phyloP scores from a whole-genome alignment of 768 basidiomycete species.

The Boletus reticulatus region DNA sequence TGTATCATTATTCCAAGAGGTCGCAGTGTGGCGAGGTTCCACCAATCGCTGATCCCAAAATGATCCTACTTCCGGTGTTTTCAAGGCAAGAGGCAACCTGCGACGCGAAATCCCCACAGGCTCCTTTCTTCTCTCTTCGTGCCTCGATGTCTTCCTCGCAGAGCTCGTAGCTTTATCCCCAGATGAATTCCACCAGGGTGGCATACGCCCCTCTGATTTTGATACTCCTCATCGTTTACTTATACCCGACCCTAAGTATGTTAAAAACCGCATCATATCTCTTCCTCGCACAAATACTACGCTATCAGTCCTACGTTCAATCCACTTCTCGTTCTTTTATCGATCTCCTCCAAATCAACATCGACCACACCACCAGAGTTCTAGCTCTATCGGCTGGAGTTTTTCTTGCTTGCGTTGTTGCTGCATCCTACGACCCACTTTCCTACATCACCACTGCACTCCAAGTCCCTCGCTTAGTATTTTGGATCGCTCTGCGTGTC shows the following conservation, averaged over 20 bases:
- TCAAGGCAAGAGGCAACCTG: slow-evolving; percentile 52
- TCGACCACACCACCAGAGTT: slow-evolving; percentile 35
- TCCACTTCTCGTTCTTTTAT: slow-evolving; percentile 19
- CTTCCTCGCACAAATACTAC: slow-evolving; percentile 50
- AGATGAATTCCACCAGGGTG: slow-evolving; percentile 31
- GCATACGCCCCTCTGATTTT: slow-evolving; percentile 48
- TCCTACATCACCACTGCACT: slow-evolving; percentile 44
- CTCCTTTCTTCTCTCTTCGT: slow-evolving; percentile 47
- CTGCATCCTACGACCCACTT: slow-evolving; percentile 38
- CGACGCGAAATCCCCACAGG: slow-evolving; percentile 44
- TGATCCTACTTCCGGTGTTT: slow-evolving; percentile 46
- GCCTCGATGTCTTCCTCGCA: slow-evolving; percentile 45
- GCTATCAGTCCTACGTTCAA: slow-evolving; percentile 48
- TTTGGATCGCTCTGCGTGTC: slow-evolving; percentile 52
- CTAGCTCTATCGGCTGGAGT: slow-evolving; percentile 59
- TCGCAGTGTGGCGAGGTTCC: slow-evolving; percentile 1
- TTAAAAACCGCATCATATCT: slow-evolving; percentile 46
- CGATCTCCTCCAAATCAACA: slow-evolving; percentile 35
- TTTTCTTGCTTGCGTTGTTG: slow-evolving; percentile 51
- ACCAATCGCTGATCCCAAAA: not conserved
- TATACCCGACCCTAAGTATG: slow-evolving; percentile 33
- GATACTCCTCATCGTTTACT: slow-evolving; percentile 39
- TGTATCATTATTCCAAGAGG: not conserved
- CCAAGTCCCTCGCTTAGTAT: slow-evolving; percentile 47
- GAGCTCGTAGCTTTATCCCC: slow-evolving; percentile 50